phyloP scores from a whole-genome alignment of 106 monocot species.

The Narthecium ossifragum region DNA sequence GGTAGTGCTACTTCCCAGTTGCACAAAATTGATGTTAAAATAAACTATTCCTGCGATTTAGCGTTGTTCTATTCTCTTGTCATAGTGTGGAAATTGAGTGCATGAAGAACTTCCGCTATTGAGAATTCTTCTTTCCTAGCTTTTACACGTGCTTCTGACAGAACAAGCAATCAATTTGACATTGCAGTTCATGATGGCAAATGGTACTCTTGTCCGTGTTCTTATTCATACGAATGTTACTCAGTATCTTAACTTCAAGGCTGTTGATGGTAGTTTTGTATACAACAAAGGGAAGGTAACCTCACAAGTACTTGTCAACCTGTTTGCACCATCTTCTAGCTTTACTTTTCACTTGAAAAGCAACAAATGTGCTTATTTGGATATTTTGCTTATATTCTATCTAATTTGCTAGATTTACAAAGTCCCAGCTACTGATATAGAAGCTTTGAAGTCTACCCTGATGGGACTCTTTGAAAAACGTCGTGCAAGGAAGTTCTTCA shows the following conservation, averaged over 20 bases:
- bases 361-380: not conserved
- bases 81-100: no score
- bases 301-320: not conserved
- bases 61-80: no score
- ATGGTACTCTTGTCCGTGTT: slow-evolving; percentile 85
- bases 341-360: not conserved
- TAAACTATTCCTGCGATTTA: no score
- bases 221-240: slow-evolving; percentile 89
- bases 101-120: no score
- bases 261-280: slow-evolving; percentile 95
- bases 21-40: no score
- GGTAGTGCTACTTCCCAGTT: no score
- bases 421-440: slow-evolving; percentile 89
- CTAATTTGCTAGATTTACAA: slow-evolving; percentile 58
- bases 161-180: no score
- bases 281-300: slow-evolving; percentile 80
- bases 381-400: no score
- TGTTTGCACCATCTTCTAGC: not conserved
- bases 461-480: slow-evolving; percentile 95
- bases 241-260: slow-evolving; percentile 88
- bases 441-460: slow-evolving; percentile 79
- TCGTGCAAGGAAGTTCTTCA: slow-evolving; percentile 72
- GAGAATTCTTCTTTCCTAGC: no score
- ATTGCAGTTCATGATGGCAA: slow-evolving; percentile 97
- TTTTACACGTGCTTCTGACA: no score